Evolutionary conservation across 768 basidiomycete species (phyloP).

Genomic region (Udeniomyces megalosporus): DNA sequence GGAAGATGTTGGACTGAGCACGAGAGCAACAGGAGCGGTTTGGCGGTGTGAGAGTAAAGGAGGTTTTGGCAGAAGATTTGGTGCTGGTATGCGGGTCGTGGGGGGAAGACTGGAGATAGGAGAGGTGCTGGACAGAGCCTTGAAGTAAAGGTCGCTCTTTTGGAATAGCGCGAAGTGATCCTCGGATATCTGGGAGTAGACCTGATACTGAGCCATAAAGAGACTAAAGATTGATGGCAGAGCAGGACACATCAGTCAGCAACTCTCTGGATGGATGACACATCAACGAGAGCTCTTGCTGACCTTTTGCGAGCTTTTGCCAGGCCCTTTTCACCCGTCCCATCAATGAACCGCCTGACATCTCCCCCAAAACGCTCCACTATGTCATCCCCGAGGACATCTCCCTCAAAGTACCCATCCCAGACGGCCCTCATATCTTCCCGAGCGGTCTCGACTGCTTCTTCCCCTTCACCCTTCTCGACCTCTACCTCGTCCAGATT

Average conservation of each 20-base stretch:
- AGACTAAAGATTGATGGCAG: constrained; percentile 38
- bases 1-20: constrained; percentile 1
- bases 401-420: constrained; percentile 54
- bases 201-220: constrained; percentile 65
- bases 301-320: constrained; percentile 1
- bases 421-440: constrained; percentile 85
- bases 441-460: constrained; percentile 39
- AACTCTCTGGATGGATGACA: not conserved
- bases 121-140: constrained; percentile 34
- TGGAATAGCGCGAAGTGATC: constrained; percentile 78
- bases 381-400: not conserved
- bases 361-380: not conserved
- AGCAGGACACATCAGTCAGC: not conserved
- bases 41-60: constrained; percentile 1
- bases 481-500: not conserved
- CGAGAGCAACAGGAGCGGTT: too few relatives aligned
- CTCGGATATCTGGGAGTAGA: constrained; percentile 72
- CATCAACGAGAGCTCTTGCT: not conserved
- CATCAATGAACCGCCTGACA: constrained; percentile 2
- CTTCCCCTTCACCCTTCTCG: not conserved
- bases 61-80: constrained; percentile 1
- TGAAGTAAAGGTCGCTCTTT: constrained; percentile 79
- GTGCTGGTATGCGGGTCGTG: not conserved
- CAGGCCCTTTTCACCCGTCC: not conserved
- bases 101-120: not conserved